These are phyloP conservation scores for Moesziomyces sp. DNA, from an alignment of 1,284 basidiomycete genomes.

Conservation along the genomic window DNA sequence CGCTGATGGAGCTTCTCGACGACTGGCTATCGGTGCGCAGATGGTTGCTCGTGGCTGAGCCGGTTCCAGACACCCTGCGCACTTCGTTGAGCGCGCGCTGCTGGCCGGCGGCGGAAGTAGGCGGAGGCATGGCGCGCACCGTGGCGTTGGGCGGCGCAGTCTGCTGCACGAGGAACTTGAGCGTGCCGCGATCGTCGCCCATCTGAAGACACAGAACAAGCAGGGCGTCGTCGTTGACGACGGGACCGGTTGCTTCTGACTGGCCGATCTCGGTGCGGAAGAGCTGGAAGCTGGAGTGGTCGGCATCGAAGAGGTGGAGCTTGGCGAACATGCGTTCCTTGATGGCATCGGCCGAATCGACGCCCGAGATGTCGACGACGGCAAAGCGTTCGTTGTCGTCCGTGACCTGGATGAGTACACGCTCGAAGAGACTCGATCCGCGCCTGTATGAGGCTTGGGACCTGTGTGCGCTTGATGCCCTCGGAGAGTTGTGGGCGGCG, in stretches of 20 bases:
- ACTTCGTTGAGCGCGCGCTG: slow-evolving; percentile 26
- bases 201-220: slow-evolving; percentile 63
- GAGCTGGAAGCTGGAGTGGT: slow-evolving; percentile 50
- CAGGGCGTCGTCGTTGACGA: slow-evolving; percentile 63
- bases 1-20: slow-evolving; percentile 55
- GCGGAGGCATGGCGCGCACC: slow-evolving; percentile 49
- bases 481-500: slow-evolving; percentile 9
- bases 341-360: slow-evolving; percentile 61
- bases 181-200: slow-evolving; percentile 64
- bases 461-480: slow-evolving; percentile 12
- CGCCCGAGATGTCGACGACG: slow-evolving; percentile 65
- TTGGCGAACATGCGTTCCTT: slow-evolving; percentile 64
- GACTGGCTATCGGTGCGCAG: slow-evolving; percentile 49
- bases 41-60: slow-evolving; percentile 35
- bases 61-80: slow-evolving; percentile 16
- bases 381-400: slow-evolving; percentile 67
- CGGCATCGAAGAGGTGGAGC: slow-evolving; percentile 58
- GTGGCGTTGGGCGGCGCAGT: slow-evolving; percentile 39
- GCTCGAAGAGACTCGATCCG: slow-evolving; percentile 36
- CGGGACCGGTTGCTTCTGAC: slow-evolving; percentile 52
- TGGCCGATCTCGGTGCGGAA: slow-evolving; percentile 66
- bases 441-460: slow-evolving; percentile 18
- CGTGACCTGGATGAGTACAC: slow-evolving; percentile 65
- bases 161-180: slow-evolving; percentile 65
- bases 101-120: slow-evolving; percentile 23